Conservation (phyloP, 768 basidiomycete species). For the Rhizopogon rudus region DNA sequence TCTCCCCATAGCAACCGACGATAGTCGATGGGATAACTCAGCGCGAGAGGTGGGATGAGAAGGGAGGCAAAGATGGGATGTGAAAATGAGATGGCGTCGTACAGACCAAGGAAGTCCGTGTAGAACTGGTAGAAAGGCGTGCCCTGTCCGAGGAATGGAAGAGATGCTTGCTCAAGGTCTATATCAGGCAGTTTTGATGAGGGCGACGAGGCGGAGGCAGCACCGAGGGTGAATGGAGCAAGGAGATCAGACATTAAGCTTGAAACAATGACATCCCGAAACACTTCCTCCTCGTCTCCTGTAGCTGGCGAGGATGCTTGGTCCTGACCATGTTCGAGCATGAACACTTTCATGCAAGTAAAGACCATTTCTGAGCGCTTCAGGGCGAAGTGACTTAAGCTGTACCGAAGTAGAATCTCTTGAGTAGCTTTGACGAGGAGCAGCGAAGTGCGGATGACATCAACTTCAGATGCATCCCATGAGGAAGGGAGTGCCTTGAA, state of each 20-base stretch:
- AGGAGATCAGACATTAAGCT: constrained; percentile 57
- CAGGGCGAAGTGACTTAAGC: constrained; percentile 30
- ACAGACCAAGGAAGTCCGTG: constrained; percentile 86
- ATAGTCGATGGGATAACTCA: constrained; percentile 78
- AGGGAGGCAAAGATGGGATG: constrained; percentile 71
- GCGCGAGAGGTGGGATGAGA: constrained; percentile 70
- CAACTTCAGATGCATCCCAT: constrained; percentile 80
- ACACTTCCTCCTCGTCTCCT: constrained; percentile 56
- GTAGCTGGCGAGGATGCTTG: constrained; percentile 10
- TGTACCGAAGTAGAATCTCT: constrained; percentile 38
- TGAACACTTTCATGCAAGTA: constrained; percentile 88
- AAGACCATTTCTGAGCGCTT: constrained; percentile 43
- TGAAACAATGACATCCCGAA: constrained; percentile 65
- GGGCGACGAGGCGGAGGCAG: background rate
- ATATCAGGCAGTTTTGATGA: background rate
- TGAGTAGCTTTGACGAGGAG: constrained; percentile 50
- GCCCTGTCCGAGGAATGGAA: constrained; percentile 52
- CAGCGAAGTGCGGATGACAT: constrained; percentile 67
- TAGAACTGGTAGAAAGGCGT: constrained; percentile 94
- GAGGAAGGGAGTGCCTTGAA: constrained; percentile 60
- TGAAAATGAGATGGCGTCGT: constrained; percentile 86
- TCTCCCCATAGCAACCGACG: constrained; percentile 83
- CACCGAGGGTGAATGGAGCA: constrained; percentile 41
- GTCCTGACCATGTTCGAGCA: constrained; percentile 84
- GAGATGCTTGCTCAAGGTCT: constrained; percentile 49